Base-by-base conservation (phyloP, 768 basidiomycete species). In the Coprinopsis marcescibilis region DNA sequence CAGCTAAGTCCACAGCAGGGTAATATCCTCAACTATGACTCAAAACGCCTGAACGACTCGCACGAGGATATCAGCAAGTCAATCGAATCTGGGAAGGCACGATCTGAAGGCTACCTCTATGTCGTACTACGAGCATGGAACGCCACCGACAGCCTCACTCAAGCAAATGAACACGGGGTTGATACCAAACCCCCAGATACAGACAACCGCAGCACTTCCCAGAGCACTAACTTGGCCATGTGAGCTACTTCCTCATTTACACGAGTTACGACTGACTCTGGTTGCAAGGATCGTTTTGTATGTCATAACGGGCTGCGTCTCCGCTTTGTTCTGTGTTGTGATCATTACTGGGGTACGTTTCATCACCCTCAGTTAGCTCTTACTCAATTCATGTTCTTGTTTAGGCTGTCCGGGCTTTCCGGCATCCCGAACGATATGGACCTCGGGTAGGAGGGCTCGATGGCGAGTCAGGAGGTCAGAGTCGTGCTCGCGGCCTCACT, bases 361-460 rank as follows among this genome's bases (percentile, higher is more conserved):
- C 37, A 24, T 36, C 15, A 43, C 15, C 21, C 13, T 23, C 12
- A 33, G 27, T 6, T 33, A 32, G 30, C 14, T 43, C 40, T 38
- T 5, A 43, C 39, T 54, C 19, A 29, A 29, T 56, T 29, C 44
- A 52, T n/a, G 45, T 48, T 37, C 3, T 20, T 38, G 35, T 25
- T 13, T 48, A 88, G 84, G 88, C 89, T 1, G 72, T 94, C 38
- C 73, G 89, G 20, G 87, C 90, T 1, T 74, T 90, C 42, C 78
- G 89, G 2, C 82, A 95, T 63, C 93, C 93, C 14, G 93, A 96
- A 58, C 79, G 90, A 43, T 97, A 96, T 60, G 92, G 92, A 3
- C 88, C 89, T 10, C 75, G 91, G 45, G 61, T 57, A 24, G 69
- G 65, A 42, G 67, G 62, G 3, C 64, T 59, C 20, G 69, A 67